phyloP scores from a whole-genome alignment of 352 stramenopile genomes.

The Phytophthora meadii region DNA sequence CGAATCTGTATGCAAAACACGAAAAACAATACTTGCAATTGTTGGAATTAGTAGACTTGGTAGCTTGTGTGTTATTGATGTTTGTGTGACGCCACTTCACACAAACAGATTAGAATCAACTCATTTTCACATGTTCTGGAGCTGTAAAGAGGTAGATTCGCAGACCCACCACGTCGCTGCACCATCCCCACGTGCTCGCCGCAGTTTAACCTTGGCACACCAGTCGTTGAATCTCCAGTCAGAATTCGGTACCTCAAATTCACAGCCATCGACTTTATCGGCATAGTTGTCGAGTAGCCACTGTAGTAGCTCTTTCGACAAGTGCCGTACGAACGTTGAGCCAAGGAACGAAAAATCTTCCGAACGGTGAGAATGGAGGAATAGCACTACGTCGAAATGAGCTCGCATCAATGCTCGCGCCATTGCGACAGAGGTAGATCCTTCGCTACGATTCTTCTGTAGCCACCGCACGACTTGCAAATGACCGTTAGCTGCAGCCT shows the following conservation, averaged over 20 bases:
- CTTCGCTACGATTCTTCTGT: constrained; percentile 10
- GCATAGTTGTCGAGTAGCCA: constrained; percentile 23
- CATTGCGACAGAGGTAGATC: constrained; percentile 10
- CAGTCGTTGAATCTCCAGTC: constrained; percentile 29
- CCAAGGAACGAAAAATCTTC: constrained; percentile 16
- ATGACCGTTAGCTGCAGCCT: constrained; percentile 25
- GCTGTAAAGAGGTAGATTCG: background rate
- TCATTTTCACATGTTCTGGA: no score
- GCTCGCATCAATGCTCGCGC: constrained; percentile 12
- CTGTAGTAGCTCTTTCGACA: constrained; percentile 17
- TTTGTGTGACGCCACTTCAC: no score
- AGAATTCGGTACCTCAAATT: constrained; percentile 28
- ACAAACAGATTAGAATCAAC: no score
- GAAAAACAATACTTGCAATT: no score
- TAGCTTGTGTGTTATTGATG: no score
- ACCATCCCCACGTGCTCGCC: constrained; percentile 1
- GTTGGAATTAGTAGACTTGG: no score
- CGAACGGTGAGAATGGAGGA: constrained; percentile 10
- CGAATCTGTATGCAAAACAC: no score
- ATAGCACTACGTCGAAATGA: constrained; percentile 28
- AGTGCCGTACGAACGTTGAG: constrained; percentile 13
- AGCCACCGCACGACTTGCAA: constrained; percentile 25
- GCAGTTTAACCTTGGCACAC: constrained; percentile 19
- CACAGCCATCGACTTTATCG: constrained; percentile 19
- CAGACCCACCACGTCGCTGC: constrained; percentile 23